These are phyloP conservation scores for Salix exigua DNA, from an alignment of 345 rosid genomes.

Conservation along the genomic window DNA sequence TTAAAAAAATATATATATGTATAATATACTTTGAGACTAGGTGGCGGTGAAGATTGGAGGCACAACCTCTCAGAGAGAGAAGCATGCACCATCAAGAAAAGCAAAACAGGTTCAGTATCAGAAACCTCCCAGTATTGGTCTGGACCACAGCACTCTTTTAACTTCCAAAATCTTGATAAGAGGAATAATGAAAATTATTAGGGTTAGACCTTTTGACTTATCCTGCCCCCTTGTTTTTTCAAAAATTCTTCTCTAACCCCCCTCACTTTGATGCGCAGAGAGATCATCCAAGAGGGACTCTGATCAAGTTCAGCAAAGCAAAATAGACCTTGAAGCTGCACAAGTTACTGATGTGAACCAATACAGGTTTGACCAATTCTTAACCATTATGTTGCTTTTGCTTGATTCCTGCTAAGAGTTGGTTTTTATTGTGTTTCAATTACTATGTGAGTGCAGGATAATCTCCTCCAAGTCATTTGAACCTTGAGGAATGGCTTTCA, in stretches of 20 bases:
- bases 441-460: slow-evolving; percentile 41
- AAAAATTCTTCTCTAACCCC: slow-evolving; percentile 6
- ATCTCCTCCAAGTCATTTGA: slow-evolving; percentile 77
- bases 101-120: slow-evolving; percentile 69
- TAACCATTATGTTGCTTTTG: not conserved
- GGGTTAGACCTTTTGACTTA: not conserved
- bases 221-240: not conserved
- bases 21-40: slow-evolving; percentile 19
- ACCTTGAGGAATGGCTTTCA: slow-evolving; percentile 97
- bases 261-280: slow-evolving; percentile 37
- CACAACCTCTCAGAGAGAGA: slow-evolving; percentile 62
- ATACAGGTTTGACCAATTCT: slow-evolving; percentile 43
- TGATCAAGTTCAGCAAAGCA: slow-evolving; percentile 49
- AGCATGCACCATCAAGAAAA: slow-evolving; percentile 85
- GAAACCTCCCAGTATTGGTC: slow-evolving; percentile 14
- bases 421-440: slow-evolving; percentile 6
- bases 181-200: slow-evolving; percentile 4
- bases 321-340: slow-evolving; percentile 57
- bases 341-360: slow-evolving; percentile 57
- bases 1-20: no score
- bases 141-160: slow-evolving; percentile 34
- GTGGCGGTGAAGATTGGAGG: slow-evolving; percentile 70
- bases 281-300: slow-evolving; percentile 44
- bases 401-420: slow-evolving; percentile 5
- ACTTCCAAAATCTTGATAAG: slow-evolving; percentile 5